phyloP scores from a whole-genome alignment of 2,329 filamentous ascomycete genomes.

The Colletotrichum lini region DNA sequence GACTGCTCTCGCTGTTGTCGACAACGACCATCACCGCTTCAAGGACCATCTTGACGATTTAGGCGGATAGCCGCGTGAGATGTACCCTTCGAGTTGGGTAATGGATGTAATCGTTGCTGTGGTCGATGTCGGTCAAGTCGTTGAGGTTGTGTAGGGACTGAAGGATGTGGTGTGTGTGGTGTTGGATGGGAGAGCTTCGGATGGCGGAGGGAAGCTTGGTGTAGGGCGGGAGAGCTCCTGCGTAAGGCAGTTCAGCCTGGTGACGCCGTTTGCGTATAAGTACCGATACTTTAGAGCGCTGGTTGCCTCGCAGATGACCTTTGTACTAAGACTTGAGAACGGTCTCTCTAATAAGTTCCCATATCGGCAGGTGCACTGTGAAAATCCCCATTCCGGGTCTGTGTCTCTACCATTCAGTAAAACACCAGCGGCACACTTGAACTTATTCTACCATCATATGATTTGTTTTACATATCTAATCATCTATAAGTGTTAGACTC shows the following conservation, averaged over 20 bases:
- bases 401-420: neutral
- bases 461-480: no score
- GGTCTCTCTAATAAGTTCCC: neutral
- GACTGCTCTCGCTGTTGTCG: slow-evolving; percentile 98
- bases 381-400: slow-evolving; percentile 1
- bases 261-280: slow-evolving; percentile 36
- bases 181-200: slow-evolving; percentile 37
- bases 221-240: slow-evolving; percentile 42
- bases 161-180: slow-evolving; percentile 18
- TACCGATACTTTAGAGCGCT: slow-evolving; percentile 14
- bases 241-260: slow-evolving; percentile 66
- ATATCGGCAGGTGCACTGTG: slow-evolving; percentile 6
- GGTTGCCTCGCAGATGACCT: neutral
- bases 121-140: neutral
- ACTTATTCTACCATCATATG: neutral
- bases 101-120: neutral
- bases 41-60: slow-evolving; percentile 86
- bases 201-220: slow-evolving; percentile 46
- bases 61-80: slow-evolving; percentile 27
- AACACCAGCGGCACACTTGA: neutral
- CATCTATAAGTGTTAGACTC: no score
- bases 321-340: neutral
- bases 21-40: slow-evolving; percentile 99
- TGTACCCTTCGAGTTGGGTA: neutral
- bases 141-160: neutral